phyloP scores from a whole-genome alignment of 106 monocot species.

The Dactylorhiza incarnata region DNA sequence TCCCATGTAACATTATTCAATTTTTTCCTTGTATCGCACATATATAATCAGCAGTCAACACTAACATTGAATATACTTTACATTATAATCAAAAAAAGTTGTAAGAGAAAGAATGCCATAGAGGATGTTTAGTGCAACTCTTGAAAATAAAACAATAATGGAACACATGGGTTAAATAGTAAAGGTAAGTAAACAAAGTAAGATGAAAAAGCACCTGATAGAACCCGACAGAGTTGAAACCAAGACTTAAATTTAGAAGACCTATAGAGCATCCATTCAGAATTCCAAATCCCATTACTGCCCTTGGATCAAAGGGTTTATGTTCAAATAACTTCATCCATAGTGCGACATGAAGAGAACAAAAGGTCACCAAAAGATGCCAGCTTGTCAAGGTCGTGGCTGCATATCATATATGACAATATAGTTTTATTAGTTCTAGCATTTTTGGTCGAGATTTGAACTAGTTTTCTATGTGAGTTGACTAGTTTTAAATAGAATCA shows the following conservation, averaged over 20 bases:
- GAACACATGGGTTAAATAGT: not conserved
- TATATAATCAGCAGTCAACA: not conserved
- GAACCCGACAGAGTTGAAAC: slow-evolving; percentile 76
- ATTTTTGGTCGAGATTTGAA: not conserved
- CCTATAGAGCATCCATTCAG: slow-evolving; percentile 76
- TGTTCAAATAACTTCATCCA: slow-evolving; percentile 68
- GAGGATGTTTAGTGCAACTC: not conserved
- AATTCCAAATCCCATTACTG: slow-evolving; percentile 69
- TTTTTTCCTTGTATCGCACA: not conserved
- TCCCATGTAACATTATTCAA: too few species aligned
- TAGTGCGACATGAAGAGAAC: slow-evolving; percentile 60
- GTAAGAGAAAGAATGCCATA: not conserved
- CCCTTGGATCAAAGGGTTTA: slow-evolving; percentile 68
- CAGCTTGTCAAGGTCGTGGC: slow-evolving; percentile 74
- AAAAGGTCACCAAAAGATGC: slow-evolving; percentile 77
- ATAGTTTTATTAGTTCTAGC: not conserved
- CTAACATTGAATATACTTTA: not conserved
- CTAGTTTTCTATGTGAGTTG: not conserved
- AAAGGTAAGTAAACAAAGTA: not conserved
- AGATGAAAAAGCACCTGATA: slow-evolving; percentile 40
- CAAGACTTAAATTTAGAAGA: slow-evolving; percentile 58
- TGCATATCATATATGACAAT: slow-evolving; percentile 21
- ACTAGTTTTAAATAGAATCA: not conserved
- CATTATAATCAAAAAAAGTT: not conserved
- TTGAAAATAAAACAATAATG: not conserved